Conservation (phyloP, 148 eudicot genomes). For the Chenopodium suecicum region DNA sequence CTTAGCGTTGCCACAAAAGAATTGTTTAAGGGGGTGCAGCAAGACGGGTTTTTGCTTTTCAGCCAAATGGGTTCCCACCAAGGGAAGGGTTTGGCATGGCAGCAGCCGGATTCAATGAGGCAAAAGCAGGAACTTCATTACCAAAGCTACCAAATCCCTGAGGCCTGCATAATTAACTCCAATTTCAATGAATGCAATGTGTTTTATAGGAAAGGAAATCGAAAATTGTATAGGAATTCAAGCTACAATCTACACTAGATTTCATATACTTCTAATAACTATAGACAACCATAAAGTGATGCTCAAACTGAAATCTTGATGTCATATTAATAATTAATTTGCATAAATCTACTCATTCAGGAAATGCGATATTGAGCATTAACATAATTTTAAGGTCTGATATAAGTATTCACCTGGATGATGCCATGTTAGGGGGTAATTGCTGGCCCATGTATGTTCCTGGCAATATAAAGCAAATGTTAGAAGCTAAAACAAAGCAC, state of each 20-base stretch:
- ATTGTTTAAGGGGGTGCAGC: slow-evolving; percentile 1
- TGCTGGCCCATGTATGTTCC: slow-evolving; percentile 66
- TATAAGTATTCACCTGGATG: slow-evolving; percentile 47
- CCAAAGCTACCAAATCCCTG: slow-evolving; percentile 52
- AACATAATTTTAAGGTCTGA: neutral
- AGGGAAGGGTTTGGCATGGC: slow-evolving; percentile 48
- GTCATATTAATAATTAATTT: neutral
- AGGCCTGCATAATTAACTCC: slow-evolving; percentile 42
- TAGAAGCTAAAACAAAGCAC: slow-evolving; percentile 10
- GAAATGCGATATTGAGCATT: no score
- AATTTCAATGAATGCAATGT: slow-evolving; percentile 3
- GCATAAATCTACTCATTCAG: neutral
- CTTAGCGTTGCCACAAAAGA: slow-evolving; percentile 4
- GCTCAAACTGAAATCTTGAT: neutral
- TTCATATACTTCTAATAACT: neutral
- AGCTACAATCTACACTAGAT: neutral
- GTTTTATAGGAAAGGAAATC: neutral
- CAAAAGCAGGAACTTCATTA: slow-evolving; percentile 35
- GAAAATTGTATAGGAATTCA: neutral
- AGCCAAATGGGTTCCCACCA: slow-evolving; percentile 90
- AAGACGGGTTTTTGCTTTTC: slow-evolving; percentile 19
- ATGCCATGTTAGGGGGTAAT: slow-evolving; percentile 40
- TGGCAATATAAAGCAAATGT: slow-evolving; percentile 32
- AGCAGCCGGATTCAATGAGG: slow-evolving; percentile 41
- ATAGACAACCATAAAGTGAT: neutral